Evolutionary conservation across 106 monocot species (phyloP), one percentile per base, ranked within the genome.

Genomic region (Narthecium ossifragum): DNA sequence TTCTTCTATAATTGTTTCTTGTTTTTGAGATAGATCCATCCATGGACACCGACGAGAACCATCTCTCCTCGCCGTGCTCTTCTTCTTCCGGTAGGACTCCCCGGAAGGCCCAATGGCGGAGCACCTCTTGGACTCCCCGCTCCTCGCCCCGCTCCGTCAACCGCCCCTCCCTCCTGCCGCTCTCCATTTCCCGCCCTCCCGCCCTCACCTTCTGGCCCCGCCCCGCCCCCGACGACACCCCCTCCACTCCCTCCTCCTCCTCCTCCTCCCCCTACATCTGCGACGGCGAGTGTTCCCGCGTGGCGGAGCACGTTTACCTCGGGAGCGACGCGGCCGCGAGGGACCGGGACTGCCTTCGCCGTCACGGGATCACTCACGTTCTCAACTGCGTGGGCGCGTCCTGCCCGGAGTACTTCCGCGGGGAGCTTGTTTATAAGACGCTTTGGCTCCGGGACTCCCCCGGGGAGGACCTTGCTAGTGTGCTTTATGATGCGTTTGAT

Each of bases 401-500:
- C 1, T 78, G 82, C 60, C 83, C 82, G 5, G 79, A 82, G 26
- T 75, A 66, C 60, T 86, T 86, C 73, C 63, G 62, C 9, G 63
- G 59, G 8, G 83, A 86, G 3, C 41, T 92, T 48, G 39, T 38
- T 13, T 86, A 92, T 46, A 67, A 51, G 46, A 86, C 91, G 15
- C 82, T 92, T n/a, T 86, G 73, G 68, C 77, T 92, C 48, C 73
- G 71, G 27, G 91, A 92, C 48, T 76, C 76, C 11, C 86, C 91
- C 9, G 62, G 62, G 7, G 86, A 92, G 71, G 91, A 92, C 77
- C 73, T 92, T 62, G 53, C 77, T 26, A 70, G 76, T 31, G 72
- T 92, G 51, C 74, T 86, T 31, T 92, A 77, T 59, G 86, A 86
- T 52, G 82, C 74, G 46, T 92, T 92, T 60, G 91, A 92, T 67